Percentiles rank a stretch among this genome's conserved stretches.
These are phyloP conservation scores for Lachancea waltii DNA, from an alignment of 805 yeast species.

Conservation along the genomic window DNA sequence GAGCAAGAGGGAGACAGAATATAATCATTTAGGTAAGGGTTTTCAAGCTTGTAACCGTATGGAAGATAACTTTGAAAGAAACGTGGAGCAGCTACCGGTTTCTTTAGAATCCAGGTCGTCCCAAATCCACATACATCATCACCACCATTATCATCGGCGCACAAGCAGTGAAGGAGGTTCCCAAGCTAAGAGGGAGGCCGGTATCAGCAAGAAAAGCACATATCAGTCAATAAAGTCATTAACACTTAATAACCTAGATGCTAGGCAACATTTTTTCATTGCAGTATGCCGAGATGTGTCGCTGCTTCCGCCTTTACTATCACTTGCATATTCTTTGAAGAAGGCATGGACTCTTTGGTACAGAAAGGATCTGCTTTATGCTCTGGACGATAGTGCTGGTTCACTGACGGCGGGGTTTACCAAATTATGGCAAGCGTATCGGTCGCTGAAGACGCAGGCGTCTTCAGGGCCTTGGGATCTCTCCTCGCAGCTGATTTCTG, in stretches of 20 bases:
- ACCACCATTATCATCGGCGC: conserved; percentile 15
- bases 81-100: conserved; percentile 1
- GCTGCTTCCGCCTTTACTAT: conserved; percentile 56
- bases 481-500: conserved; percentile 41
- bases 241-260: conserved; percentile 65
- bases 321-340: conserved; percentile 40
- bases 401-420: conserved; percentile 18
- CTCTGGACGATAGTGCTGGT: conserved; percentile 1
- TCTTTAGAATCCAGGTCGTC: conserved; percentile 5
- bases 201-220: conserved; percentile 10
- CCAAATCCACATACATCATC: conserved; percentile 19
- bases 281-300: conserved; percentile 78
- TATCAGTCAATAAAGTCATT: conserved; percentile 43
- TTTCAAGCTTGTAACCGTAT: neutral
- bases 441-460: conserved; percentile 18
- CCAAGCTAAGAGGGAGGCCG: conserved; percentile 3
- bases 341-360: conserved; percentile 23
- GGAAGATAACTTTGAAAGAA: conserved; percentile 1
- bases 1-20: neutral
- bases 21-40: neutral
- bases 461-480: conserved; percentile 20
- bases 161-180: conserved; percentile 7
- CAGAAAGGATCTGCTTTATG: conserved; percentile 17
- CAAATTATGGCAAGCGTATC: conserved; percentile 19
- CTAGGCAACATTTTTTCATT: conserved; percentile 67